Conservation (phyloP, 257 asterid species). For the Fraxinus americana region DNA sequence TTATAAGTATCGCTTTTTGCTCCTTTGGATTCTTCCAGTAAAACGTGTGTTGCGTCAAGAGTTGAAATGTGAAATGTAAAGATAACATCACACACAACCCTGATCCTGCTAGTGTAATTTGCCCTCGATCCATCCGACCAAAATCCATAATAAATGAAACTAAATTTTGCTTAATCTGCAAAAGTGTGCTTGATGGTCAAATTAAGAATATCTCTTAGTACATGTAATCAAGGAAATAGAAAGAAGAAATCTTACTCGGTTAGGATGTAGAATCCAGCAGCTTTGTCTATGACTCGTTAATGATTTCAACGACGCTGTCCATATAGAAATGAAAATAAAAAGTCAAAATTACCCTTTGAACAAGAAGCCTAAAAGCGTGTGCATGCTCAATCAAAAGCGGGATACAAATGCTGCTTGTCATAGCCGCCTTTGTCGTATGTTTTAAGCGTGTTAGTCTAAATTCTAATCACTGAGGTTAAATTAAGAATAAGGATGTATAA, state of each 20-base stretch:
- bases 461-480: too few species aligned
- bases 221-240: background rate
- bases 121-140: slow-evolving; percentile 60
- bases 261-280: background rate
- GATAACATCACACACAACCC: slow-evolving; percentile 64
- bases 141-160: slow-evolving; percentile 51
- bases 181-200: background rate
- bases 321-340: background rate
- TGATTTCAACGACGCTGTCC: background rate
- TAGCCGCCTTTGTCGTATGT: background rate
- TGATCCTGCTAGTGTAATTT: slow-evolving; percentile 63
- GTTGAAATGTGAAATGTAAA: slow-evolving; percentile 77
- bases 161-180: slow-evolving; percentile 27
- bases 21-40: slow-evolving; percentile 90
- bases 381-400: background rate
- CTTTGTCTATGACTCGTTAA: background rate
- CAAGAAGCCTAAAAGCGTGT: background rate
- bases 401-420: background rate
- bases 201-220: background rate
- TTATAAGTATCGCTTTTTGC: slow-evolving; percentile 71
- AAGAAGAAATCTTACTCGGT: background rate
- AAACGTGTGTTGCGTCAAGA: slow-evolving; percentile 74
- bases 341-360: background rate
- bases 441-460: background rate
- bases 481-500: too few species aligned